Evolutionary conservation across 306 rosid species (phyloP).

Genomic region (Mucuna pruriens): DNA sequence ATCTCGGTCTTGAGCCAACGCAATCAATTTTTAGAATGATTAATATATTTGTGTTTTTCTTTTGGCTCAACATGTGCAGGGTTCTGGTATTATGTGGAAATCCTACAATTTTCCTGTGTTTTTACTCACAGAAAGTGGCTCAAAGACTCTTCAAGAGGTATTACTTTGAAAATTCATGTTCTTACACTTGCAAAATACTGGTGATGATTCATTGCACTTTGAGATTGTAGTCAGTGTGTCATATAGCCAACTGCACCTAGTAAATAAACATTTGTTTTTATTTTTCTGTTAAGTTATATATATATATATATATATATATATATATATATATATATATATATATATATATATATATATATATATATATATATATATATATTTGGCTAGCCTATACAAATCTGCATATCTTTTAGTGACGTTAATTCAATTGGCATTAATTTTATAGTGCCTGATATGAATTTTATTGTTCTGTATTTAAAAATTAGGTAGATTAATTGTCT

Average conservation of each 20-base stretch:
- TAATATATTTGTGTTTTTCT: background rate
- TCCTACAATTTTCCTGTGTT: conserved; percentile 75
- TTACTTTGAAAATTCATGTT: conserved; percentile 28
- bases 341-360: no score
- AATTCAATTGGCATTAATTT: background rate
- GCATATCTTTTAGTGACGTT: background rate
- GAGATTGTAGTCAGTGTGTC: conserved; percentile 19
- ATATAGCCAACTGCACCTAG: conserved; percentile 16
- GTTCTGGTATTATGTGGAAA: conserved; percentile 88
- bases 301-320: no score
- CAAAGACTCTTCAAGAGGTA: conserved; percentile 73
- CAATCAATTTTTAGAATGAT: conserved; percentile 4
- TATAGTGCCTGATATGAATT: conserved; percentile 16
- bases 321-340: no score
- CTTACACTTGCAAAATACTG: conserved; percentile 1
- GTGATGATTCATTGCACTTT: conserved; percentile 17
- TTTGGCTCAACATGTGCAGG: conserved; percentile 57
- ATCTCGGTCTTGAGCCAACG: conserved; percentile 22
- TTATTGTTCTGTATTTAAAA: conserved; percentile 6
- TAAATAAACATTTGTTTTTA: conserved; percentile 1
- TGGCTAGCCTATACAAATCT: conserved; percentile 10
- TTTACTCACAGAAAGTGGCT: conserved; percentile 67
- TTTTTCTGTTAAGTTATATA: background rate
- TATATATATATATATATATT: no score
- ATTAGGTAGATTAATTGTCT: conserved; percentile 32